Percentiles rank a stretch among this genome's conserved stretches.
phyloP scores from a whole-genome alignment of 2,329 filamentous ascomycete genomes.

The Davidsoniella eucalypti region DNA sequence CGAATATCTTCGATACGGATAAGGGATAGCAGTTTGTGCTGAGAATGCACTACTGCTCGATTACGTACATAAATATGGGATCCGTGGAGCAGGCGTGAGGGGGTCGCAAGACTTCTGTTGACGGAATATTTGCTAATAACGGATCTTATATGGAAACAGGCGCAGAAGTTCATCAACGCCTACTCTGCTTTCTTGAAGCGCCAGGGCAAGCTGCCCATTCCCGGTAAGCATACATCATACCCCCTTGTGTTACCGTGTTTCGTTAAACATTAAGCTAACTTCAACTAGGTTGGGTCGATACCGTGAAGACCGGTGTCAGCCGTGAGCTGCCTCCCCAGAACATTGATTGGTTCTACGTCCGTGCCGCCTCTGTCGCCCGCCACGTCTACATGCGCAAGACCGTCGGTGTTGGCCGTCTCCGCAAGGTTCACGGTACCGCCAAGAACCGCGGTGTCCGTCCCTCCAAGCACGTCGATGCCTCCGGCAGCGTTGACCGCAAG shows the following conservation, averaged over 20 bases:
- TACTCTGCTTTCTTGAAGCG: constrained; percentile 86
- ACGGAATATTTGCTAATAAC: constrained; percentile 58
- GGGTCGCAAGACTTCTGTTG: constrained; percentile 56
- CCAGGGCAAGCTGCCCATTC: constrained; percentile 82
- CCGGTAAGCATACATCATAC: constrained; percentile 42
- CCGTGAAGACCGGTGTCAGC: constrained; percentile 91
- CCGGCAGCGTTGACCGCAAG: constrained; percentile 92
- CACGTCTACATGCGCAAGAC: constrained; percentile 99
- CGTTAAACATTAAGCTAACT: background rate
- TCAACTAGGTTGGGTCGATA: constrained; percentile 86
- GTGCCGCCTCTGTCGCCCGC: constrained; percentile 86
- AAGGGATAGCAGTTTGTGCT: constrained; percentile 16
- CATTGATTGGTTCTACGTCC: constrained; percentile 90
- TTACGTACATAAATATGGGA: constrained; percentile 15
- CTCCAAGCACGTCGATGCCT: constrained; percentile 89
- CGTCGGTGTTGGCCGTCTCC: constrained; percentile 92
- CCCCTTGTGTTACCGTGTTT: constrained; percentile 13
- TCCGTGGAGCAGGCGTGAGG: constrained; percentile 50
- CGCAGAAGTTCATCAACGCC: constrained; percentile 76
- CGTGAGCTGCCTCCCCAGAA: constrained; percentile 98
- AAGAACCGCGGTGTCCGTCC: constrained; percentile 94
- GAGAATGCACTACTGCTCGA: too few relatives aligned
- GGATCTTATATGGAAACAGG: constrained; percentile 35
- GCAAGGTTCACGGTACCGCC: constrained; percentile 87
- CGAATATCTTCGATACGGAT: constrained; percentile 11